These are phyloP conservation scores for Gossypium bickii DNA, from an alignment of 345 rosid genomes.

Conservation along the genomic window DNA sequence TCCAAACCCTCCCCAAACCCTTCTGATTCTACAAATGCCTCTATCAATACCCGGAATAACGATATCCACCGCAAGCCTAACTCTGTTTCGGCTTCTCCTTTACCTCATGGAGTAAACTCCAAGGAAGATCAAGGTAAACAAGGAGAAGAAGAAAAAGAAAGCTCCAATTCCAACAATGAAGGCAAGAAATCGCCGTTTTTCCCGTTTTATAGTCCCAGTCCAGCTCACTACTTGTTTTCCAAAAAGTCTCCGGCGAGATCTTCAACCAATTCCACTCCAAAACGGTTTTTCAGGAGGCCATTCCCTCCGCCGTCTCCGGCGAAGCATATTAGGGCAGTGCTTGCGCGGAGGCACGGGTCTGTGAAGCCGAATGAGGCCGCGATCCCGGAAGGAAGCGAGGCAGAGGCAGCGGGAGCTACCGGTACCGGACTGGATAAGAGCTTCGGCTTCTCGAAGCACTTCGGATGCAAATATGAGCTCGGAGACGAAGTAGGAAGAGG, in stretches of 20 bases:
- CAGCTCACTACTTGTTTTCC: constrained; percentile 78
- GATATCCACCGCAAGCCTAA: constrained; percentile 13
- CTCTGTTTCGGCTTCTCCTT: constrained; percentile 14
- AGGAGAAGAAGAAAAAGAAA: not conserved
- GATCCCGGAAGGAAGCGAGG: constrained; percentile 63
- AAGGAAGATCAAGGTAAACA: constrained; percentile 15
- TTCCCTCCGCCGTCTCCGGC: constrained; percentile 98
- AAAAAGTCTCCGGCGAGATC: constrained; percentile 75
- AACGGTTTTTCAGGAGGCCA: constrained; percentile 63
- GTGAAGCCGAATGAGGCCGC: constrained; percentile 56
- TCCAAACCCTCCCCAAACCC: constrained; percentile 61
- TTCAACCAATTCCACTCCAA: constrained; percentile 77
- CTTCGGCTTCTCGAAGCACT: constrained; percentile 78
- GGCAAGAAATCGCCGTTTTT: constrained; percentile 76
- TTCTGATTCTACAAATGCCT: constrained; percentile 21
- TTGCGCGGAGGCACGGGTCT: constrained; percentile 67
- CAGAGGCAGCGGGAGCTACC: not conserved
- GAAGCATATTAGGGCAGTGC: constrained; percentile 74
- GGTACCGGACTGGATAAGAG: constrained; percentile 62
- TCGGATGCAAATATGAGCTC: constrained; percentile 69
- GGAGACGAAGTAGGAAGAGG: constrained; percentile 95
- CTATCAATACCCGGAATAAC: constrained; percentile 28
- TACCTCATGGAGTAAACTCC: constrained; percentile 25
- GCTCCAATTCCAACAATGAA: constrained; percentile 24
- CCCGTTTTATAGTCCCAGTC: constrained; percentile 85